Evolutionary conservation across 208 protist genomes (phyloP).

Genomic region (Crithidia bombi): DNA sequence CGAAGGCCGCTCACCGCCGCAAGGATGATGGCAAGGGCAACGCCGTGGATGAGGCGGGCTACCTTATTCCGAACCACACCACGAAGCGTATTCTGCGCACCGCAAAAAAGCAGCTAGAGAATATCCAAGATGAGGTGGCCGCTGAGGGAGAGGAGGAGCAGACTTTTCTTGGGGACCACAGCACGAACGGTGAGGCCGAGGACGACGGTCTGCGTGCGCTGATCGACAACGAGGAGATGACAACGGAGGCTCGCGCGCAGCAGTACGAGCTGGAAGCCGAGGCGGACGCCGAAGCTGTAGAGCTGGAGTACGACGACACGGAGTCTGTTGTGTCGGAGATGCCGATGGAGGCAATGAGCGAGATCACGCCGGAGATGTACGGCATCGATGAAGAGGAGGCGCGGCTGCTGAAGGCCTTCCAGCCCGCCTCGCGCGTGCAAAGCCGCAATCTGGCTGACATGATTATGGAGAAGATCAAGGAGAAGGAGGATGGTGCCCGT

Average conservation of each 20-base stretch:
- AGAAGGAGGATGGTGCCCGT: slow-evolving; percentile 66
- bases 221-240: slow-evolving; percentile 27
- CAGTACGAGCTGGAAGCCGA: slow-evolving; percentile 38
- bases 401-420: slow-evolving; percentile 86
- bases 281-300: slow-evolving; percentile 57
- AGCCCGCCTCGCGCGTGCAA: slow-evolving; percentile 83
- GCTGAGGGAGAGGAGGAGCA: slow-evolving; percentile 36
- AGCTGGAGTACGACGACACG: slow-evolving; percentile 81
- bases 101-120: slow-evolving; percentile 73
- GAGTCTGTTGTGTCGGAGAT: slow-evolving; percentile 85
- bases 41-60: slow-evolving; percentile 47
- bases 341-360: slow-evolving; percentile 62
- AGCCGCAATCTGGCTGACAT: slow-evolving; percentile 91
- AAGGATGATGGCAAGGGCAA: slow-evolving; percentile 41
- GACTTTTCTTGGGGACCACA: background rate
- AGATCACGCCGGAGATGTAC: slow-evolving; percentile 70
- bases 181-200: background rate
- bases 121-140: slow-evolving; percentile 51
- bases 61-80: slow-evolving; percentile 76
- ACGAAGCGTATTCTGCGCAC: slow-evolving; percentile 81
- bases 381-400: slow-evolving; percentile 91
- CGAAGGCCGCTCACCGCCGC: slow-evolving; percentile 38
- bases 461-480: slow-evolving; percentile 92
- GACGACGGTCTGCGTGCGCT: slow-evolving; percentile 29
- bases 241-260: slow-evolving; percentile 9